Evolutionary conservation across 2,329 filamentous ascomycete genomes (phyloP).

Genomic region (Penicillium sp.): DNA sequence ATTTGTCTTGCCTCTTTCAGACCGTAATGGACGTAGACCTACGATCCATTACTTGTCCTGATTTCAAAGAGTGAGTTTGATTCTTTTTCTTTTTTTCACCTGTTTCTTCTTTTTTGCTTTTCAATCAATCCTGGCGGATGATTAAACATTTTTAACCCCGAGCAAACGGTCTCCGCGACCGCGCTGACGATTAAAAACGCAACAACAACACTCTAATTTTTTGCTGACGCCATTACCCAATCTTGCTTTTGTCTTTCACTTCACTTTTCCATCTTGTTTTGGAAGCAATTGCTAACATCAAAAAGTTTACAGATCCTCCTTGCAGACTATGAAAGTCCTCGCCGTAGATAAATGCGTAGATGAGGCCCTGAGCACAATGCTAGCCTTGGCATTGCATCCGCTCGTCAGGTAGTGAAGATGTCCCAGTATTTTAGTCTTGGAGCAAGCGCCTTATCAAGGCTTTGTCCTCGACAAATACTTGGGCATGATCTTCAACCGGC

Average conservation of each 20-base stretch:
- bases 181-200: slow-evolving; percentile 59
- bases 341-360: not conserved
- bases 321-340: not conserved
- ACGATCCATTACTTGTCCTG: slow-evolving; percentile 32
- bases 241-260: slow-evolving; percentile 7
- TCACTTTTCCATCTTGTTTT: slow-evolving; percentile 2
- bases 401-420: not conserved
- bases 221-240: slow-evolving; percentile 55
- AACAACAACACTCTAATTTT: slow-evolving; percentile 74
- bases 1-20: slow-evolving; percentile 12
- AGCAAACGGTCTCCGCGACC: slow-evolving; percentile 40
- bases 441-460: not conserved
- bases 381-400: not conserved
- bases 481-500: not conserved
- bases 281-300: slow-evolving; percentile 25
- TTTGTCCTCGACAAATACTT: not conserved
- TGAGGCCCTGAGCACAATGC: not conserved
- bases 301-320: slow-evolving; percentile 13
- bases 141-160: slow-evolving; percentile 70
- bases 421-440: not conserved
- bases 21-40: slow-evolving; percentile 35
- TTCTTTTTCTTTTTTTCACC: not conserved
- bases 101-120: not conserved
- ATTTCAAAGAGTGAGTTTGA: slow-evolving; percentile 26
- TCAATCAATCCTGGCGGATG: slow-evolving; percentile 45